These are phyloP conservation scores for Phytophthora pluvialis DNA, from an alignment of 352 stramenopile species.

Conservation along the genomic window DNA sequence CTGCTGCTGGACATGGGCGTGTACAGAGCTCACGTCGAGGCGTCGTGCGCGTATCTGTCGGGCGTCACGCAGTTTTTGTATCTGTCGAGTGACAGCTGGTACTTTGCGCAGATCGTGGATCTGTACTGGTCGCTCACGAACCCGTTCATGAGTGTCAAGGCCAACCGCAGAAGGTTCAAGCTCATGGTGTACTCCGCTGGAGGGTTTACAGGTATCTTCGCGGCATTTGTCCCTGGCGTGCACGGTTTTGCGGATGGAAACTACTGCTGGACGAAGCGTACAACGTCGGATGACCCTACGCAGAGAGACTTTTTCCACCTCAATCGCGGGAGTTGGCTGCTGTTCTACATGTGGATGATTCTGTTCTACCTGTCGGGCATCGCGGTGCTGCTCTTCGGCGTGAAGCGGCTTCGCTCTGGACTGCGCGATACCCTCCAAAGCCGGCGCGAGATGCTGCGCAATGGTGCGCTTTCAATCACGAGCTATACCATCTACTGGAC, in stretches of 20 bases:
- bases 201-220: slow-evolving; percentile 48
- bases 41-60: slow-evolving; percentile 66
- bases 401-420: slow-evolving; percentile 71
- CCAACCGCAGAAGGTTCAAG: slow-evolving; percentile 68
- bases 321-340: slow-evolving; percentile 74
- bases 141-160: slow-evolving; percentile 84
- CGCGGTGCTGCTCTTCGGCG: slow-evolving; percentile 64
- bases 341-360: slow-evolving; percentile 90
- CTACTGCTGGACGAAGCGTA: slow-evolving; percentile 83
- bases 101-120: slow-evolving; percentile 82
- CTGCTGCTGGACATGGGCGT: slow-evolving; percentile 58
- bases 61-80: slow-evolving; percentile 82
- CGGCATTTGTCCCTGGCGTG: slow-evolving; percentile 35
- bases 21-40: slow-evolving; percentile 38
- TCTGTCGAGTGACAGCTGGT: slow-evolving; percentile 82
- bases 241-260: slow-evolving; percentile 75
- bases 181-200: slow-evolving; percentile 58
- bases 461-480: slow-evolving; percentile 79
- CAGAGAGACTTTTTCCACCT: slow-evolving; percentile 74
- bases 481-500: slow-evolving; percentile 89
- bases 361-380: slow-evolving; percentile 83
- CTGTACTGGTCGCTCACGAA: slow-evolving; percentile 82
- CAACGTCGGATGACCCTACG: slow-evolving; percentile 23
- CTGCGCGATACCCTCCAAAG: slow-evolving; percentile 79
- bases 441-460: slow-evolving; percentile 78